Percentiles rank a stretch among this genome's conserved stretches.
Evolutionary conservation across 192 early-diverging fungal genomes (phyloP).

Genomic region (Linnemannia zychae): DNA sequence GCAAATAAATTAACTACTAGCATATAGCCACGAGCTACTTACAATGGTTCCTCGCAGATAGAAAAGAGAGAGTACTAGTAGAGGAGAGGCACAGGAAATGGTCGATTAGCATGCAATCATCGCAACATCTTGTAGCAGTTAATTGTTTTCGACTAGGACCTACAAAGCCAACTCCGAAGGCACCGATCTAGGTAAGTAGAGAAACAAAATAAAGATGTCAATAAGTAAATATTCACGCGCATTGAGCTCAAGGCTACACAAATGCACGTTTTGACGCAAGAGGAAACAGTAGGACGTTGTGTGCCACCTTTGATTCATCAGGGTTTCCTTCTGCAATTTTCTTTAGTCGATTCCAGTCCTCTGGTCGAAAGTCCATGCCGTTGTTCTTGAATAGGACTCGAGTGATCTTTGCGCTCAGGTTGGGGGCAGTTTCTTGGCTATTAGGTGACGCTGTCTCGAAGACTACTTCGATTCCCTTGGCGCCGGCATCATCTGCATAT

Average conservation of each 20-base stretch:
- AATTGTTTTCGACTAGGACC: background rate
- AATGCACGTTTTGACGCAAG: background rate
- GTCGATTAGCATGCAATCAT: background rate
- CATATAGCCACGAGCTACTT: too few species aligned
- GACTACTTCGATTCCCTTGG: slow-evolving; percentile 68
- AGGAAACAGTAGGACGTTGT: background rate
- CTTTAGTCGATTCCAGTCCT: slow-evolving; percentile 86
- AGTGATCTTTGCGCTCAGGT: slow-evolving; percentile 60
- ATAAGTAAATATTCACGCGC: background rate
- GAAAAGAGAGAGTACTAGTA: slow-evolving; percentile 92
- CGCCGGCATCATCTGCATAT: slow-evolving; percentile 79
- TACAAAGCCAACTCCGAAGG: slow-evolving; percentile 51
- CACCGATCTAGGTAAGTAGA: slow-evolving; percentile 32
- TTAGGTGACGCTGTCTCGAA: slow-evolving; percentile 66
- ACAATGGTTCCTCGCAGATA: slow-evolving; percentile 91
- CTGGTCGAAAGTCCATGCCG: slow-evolving; percentile 81
- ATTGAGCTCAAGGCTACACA: too few species aligned
- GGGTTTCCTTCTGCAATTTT: slow-evolving; percentile 96
- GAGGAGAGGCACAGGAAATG: slow-evolving; percentile 32
- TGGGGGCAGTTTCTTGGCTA: slow-evolving; percentile 42
- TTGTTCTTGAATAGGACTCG: slow-evolving; percentile 84
- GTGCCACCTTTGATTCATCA: slow-evolving; percentile 68
- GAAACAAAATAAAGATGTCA: background rate
- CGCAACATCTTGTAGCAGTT: background rate
- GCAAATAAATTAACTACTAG: too few species aligned